Base-by-base conservation (phyloP, 495 filamentous ascomycete species). In the Hypoxylon crocopeplum region DNA sequence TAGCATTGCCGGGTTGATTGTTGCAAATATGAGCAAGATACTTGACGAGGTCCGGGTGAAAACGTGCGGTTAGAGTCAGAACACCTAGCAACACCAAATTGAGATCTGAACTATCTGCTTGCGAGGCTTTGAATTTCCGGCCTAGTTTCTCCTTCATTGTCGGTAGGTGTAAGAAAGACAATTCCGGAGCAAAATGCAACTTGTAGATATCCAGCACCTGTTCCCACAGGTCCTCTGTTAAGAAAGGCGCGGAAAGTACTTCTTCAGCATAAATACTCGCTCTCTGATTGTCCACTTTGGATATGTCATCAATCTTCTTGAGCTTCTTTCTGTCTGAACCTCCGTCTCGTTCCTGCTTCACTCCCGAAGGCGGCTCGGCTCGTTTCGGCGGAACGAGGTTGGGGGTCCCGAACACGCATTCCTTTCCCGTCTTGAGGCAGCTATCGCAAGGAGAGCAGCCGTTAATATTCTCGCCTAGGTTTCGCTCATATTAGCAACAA, bases 151-250 rank as follows among this genome's bases (percentile, higher is more conserved):
- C 76, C 67, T 88, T 87, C 64, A 95, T 88, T 0, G 88, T 90
- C 1, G 88, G 86, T 11, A 89, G 80, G 63, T 94, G 89, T 13
- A 96, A 76, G 68, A 96, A 96, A 2, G 91, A 90, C 40, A 96
- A 79, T 41, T 93, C 85, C 0, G 90, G 87, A 0, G 88, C 88
- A 68, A 88, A 93, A 70, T 96, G 89, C 12, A 89, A 78, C 72
- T 92, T 86, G 70, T 91, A 96, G 40, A 91, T 82, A 56, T 92
- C 89, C 60, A 91, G 89, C 57, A 91, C 69, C 48, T 85, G 82
- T 59, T 84, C 83, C 86, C 86, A 91, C 2, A 88, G 74, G 48
- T 88, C 83, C 27, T 84, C 78, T n/a, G 86, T 88, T 22, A 90
- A 76, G 45, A 87, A 78, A 0, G 76, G 65, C 20, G 77, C 76